phyloP scores from a whole-genome alignment of 1,284 basidiomycete species.

The Abortiporus biennis region DNA sequence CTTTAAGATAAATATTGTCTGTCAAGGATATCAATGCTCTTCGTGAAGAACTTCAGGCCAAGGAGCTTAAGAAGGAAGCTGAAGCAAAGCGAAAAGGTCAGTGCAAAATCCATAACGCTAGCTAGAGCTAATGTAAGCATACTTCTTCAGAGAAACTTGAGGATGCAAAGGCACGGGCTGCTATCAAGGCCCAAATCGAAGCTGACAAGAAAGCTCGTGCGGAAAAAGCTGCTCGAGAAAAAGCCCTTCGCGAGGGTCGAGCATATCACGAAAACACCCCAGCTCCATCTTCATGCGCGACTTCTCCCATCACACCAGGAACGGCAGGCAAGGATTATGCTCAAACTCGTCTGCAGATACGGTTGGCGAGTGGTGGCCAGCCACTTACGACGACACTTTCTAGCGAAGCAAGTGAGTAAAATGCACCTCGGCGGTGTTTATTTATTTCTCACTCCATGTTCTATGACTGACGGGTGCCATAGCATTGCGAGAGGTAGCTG shows the following conservation, averaged over 20 bases:
- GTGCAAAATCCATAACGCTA: constrained; percentile 4
- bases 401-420: constrained; percentile 68
- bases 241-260: constrained; percentile 77
- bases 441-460: constrained; percentile 3
- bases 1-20: neutral
- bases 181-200: constrained; percentile 89
- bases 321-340: constrained; percentile 71
- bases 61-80: constrained; percentile 77
- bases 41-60: constrained; percentile 73
- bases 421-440: neutral
- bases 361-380: constrained; percentile 72
- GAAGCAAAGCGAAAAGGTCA: constrained; percentile 73
- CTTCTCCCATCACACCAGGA: constrained; percentile 31
- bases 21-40: constrained; percentile 63
- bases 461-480: constrained; percentile 5
- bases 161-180: constrained; percentile 78
- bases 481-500: constrained; percentile 83
- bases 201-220: constrained; percentile 87
- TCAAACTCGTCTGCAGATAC: constrained; percentile 81
- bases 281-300: constrained; percentile 23
- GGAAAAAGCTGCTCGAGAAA: constrained; percentile 82
- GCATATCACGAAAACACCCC: constrained; percentile 30
- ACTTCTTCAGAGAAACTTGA: constrained; percentile 69
- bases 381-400: constrained; percentile 78
- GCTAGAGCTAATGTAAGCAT: constrained; percentile 1